Evolutionary conservation across 805 yeast genomes (phyloP), one percentile per base, ranked within the genome.

Genomic region (Hanseniaspora opuntiae): DNA sequence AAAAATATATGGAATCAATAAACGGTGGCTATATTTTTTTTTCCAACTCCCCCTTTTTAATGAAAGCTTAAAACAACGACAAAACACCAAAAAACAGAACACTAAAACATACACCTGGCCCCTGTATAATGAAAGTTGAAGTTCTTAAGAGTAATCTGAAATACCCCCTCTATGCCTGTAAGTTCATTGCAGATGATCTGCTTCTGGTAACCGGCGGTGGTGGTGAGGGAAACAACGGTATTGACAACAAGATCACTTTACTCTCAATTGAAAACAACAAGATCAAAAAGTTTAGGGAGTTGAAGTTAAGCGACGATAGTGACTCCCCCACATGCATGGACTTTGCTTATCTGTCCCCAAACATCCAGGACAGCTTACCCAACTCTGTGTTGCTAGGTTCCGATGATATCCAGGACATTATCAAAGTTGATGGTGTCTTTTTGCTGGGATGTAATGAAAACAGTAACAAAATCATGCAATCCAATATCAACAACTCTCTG

Each of bases 301-400:
- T 81, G 58, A 70, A 74, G 3, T 65, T 81, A 56, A 75, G 79
- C 5, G 72, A 75, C 12, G 74, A 78, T 51, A 95, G 86, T 58
- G 96, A 89, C 65, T 81, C 88, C n/a, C 96, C 96, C 11, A 86
- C 88, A 62, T 81, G 93, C 46, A 60, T 90, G 48, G 95, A 81
- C 57, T 73, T 76, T 14, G 44, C 48, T 11, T 45, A 44, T 30
- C 14, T 47, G 7, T 38, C 52, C 1, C 28, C 41, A 2, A 20
- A 37, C 35, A 10, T 47, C n/a, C 37, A 41, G 6, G 30, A 48
- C 19, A 48, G 35, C 36, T 14, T 44, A 7, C 33, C 47, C 20
- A 44, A 32, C 25, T 35, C 54, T 22, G 22, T 51, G 37, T 40
- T 42, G 22, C 24, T 51, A 24, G 48, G 54, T 7, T 40, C 32